Base-by-base conservation (phyloP, 148 eudicot genomes). In the Heliamphora exappendiculata region DNA sequence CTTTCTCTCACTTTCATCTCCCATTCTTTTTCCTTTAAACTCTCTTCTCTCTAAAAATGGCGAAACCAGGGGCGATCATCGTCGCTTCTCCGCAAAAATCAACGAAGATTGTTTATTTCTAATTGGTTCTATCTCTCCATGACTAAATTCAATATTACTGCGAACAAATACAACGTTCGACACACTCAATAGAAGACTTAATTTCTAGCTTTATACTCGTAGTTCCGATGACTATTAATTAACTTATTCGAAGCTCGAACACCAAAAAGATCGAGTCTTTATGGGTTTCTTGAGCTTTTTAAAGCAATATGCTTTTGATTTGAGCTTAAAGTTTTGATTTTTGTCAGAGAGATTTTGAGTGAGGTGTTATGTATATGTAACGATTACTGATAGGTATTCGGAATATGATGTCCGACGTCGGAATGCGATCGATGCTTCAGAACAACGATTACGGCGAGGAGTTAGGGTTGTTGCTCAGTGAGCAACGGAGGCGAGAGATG, bases 351-450 rank as follows among this genome's bases (percentile, higher is more conserved):
- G n/a, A n/a, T 10, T 50, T 31, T 29, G 16, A 58, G 75, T 45
- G 33, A 49, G 42, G 20, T 22, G 31, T 78, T 78, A 66, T 45
- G 65, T 76, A 12, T 59, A 17, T 24, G 79, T 76, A 37, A 88
- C 89, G 86, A 81, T 82, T 55, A 78, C 82, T 33, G 86, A 87
- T 39, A 84, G 77, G 54, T 78, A 79, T 55, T 45, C 79, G 58
- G 58, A 80, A 73, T 74, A 86, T 83, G 81, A 83, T 87, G 85
- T 82, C 91, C 0, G 92, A 89, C 1, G 63, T 87, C 1, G 90
- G 91, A 59, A 73, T 86, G 83, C 85, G 87, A 83, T 82, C 93
- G 82, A 82, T 89, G 77, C 49, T 51, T n/a, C 72, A 77, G 19
- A 73, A 59, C 73, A 71, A 22, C 73, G 86, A 89, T 78, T 83